These are phyloP conservation scores for Botryotinia convoluta DNA, from an alignment of 2,329 filamentous ascomycete genomes.

Conservation along the genomic window DNA sequence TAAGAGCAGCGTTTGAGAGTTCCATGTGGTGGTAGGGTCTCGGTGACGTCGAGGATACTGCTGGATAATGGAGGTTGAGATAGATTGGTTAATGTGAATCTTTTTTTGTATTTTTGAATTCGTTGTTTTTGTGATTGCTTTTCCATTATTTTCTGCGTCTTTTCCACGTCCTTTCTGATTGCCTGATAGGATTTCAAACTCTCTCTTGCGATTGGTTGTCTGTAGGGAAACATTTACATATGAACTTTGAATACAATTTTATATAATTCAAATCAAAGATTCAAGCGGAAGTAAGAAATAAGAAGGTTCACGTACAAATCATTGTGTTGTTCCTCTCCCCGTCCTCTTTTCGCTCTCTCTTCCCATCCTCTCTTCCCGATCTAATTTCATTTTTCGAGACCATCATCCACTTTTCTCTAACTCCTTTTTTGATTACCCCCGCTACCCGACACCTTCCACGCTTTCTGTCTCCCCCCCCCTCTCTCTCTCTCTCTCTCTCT, in stretches of 20 bases:
- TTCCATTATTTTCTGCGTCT: too few species aligned
- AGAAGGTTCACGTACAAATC: neutral
- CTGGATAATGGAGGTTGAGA: neutral
- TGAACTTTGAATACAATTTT: neutral
- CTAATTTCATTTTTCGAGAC: too few species aligned
- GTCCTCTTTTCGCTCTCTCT: accelerated
- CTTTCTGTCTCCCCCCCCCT: too few species aligned
- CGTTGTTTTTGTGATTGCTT: neutral
- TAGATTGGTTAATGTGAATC: neutral
- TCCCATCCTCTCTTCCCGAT: too few species aligned
- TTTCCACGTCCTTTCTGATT: neutral
- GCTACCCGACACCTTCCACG: neutral
- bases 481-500: neutral
- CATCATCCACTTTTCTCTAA: too few species aligned
- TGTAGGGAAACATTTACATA: neutral
- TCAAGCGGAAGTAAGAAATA: accelerated
- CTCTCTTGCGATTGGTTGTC: neutral
- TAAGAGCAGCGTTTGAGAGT: neutral
- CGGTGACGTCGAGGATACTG: neutral
- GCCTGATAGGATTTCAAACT: accelerated
- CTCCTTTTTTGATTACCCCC: neutral
- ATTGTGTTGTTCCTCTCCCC: neutral
- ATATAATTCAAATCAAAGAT: accelerated
- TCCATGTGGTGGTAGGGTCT: neutral
- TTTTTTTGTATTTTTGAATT: too few species aligned